Evolutionary conservation across 345 rosid species (phyloP).

Genomic region (Pistacia integerrima): DNA sequence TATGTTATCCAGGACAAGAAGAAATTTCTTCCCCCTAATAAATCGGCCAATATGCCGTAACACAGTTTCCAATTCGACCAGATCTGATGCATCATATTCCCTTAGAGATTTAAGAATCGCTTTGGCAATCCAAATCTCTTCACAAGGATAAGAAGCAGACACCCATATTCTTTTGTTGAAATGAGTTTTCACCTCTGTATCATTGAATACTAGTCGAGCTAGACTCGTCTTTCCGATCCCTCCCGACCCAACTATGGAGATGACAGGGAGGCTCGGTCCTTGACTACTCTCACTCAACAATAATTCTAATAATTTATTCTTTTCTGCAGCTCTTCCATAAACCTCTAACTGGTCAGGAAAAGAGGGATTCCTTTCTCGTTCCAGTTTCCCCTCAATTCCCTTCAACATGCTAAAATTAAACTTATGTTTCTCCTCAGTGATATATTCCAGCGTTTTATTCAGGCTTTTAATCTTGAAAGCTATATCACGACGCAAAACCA

Average conservation of each 20-base stretch:
- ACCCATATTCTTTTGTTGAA: not conserved
- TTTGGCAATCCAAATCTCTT: slow-evolving; percentile 6
- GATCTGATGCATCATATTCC: not conserved
- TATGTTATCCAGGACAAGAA: slow-evolving; percentile 29
- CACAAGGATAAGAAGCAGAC: not conserved
- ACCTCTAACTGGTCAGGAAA: not conserved
- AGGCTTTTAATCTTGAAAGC: not conserved
- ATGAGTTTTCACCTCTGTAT: too few species aligned
- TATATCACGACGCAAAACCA: not conserved
- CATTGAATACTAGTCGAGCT: not conserved
- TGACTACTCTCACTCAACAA: not conserved
- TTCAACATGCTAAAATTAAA: not conserved
- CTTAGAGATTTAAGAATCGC: slow-evolving; percentile 19
- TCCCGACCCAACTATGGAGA: not conserved
- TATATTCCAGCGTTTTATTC: not conserved
- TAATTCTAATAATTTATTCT: not conserved
- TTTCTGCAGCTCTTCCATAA: not conserved
- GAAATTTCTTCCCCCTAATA: not conserved
- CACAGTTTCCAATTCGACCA: not conserved
- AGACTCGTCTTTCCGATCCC: not conserved
- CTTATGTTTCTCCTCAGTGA: not conserved
- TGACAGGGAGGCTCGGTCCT: not conserved
- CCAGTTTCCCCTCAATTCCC: too few species aligned
- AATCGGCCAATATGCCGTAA: slow-evolving; percentile 4
- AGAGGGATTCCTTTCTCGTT: too few species aligned